phyloP scores from a whole-genome alignment of 768 basidiomycete species.

The Lactarius quietus region DNA sequence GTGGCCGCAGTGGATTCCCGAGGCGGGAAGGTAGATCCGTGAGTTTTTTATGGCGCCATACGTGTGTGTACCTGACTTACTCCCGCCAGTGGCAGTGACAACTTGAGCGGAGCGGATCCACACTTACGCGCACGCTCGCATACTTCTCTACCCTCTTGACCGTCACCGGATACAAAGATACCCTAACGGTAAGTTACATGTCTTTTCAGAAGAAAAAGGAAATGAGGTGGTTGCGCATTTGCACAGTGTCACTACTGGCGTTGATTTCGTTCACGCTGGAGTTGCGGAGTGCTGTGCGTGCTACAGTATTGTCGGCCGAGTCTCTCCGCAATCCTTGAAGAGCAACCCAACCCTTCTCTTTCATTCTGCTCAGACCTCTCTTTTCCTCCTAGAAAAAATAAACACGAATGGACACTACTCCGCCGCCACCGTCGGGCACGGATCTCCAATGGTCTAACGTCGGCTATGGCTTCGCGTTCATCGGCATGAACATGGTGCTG shows the following conservation, averaged over 20 bases:
- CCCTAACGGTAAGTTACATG: not conserved
- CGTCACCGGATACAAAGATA: too few relatives aligned
- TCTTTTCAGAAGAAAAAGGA: not conserved
- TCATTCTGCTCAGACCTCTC: not conserved
- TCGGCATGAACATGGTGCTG: slow-evolving; percentile 65
- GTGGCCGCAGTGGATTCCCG: too few relatives aligned
- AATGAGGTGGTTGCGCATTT: not conserved
- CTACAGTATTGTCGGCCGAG: not conserved
- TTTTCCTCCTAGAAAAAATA: not conserved
- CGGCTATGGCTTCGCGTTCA: slow-evolving; percentile 67
- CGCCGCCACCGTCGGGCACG: slow-evolving; percentile 24
- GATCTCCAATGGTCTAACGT: slow-evolving; percentile 71
- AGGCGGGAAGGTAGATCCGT: not conserved
- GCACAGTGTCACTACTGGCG: not conserved
- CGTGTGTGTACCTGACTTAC: too few relatives aligned
- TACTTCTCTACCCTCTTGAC: not conserved
- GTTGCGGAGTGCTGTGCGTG: not conserved
- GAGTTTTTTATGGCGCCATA: not conserved
- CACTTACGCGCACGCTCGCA: not conserved
- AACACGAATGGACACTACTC: slow-evolving; percentile 34
- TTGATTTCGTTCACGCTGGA: not conserved
- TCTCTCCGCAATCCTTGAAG: not conserved
- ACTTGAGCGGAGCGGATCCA: not conserved
- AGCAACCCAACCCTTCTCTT: not conserved
- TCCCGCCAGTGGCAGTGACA: not conserved